phyloP scores from a whole-genome alignment of 176 grass and related monocot genomes.

The Oryza officinalis region DNA sequence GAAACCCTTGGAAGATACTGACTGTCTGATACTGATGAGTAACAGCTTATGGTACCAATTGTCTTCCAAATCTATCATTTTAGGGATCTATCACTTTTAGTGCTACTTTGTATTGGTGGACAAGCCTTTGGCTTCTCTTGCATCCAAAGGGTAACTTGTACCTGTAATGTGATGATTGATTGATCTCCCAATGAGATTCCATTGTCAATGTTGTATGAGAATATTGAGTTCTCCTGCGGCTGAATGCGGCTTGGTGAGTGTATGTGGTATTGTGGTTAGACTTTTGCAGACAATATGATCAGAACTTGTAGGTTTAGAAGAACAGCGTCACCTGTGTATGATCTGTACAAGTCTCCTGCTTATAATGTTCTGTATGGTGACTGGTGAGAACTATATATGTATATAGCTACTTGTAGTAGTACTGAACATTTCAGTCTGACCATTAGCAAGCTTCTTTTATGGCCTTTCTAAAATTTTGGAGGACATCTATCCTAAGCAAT shows the following conservation, averaged over 20 bases:
- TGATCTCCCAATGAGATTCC: neutral
- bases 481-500: neutral
- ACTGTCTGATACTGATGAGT: slow-evolving; percentile 22
- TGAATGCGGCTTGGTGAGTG: neutral
- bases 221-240: neutral
- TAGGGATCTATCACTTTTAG: slow-evolving; percentile 19
- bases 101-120: slow-evolving; percentile 30
- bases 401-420: slow-evolving; percentile 3
- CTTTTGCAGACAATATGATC: neutral
- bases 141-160: slow-evolving; percentile 26
- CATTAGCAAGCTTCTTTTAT: neutral
- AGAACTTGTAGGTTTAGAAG: neutral
- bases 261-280: neutral
- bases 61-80: slow-evolving; percentile 22
- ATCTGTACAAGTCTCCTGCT: neutral
- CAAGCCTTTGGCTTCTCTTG: slow-evolving; percentile 24
- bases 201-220: neutral
- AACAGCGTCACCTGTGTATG: neutral
- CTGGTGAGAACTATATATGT: neutral
- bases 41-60: slow-evolving; percentile 15
- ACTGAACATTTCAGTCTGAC: neutral
- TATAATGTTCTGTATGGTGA: neutral
- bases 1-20: slow-evolving; percentile 18
- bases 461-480: neutral
- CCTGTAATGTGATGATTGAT: slow-evolving; percentile 1